These are phyloP conservation scores for Chiua virens DNA, from an alignment of 768 basidiomycete species.

Conservation along the genomic window DNA sequence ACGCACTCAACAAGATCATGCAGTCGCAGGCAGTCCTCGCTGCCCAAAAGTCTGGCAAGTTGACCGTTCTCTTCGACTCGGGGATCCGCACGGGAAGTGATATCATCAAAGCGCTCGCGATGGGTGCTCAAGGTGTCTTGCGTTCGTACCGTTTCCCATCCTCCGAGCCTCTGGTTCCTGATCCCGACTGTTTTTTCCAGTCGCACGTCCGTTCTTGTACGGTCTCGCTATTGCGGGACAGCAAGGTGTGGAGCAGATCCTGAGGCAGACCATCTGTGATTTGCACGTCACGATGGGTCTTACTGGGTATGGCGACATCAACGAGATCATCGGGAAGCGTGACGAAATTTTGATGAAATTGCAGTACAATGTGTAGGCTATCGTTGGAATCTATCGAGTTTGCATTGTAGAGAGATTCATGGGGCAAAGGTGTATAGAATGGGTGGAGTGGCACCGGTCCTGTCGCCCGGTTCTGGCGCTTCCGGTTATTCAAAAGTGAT, in stretches of 20 bases:
- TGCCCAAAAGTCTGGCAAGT: slow-evolving; percentile 59
- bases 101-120: slow-evolving; percentile 79
- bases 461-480: no score
- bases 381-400: no score
- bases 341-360: slow-evolving; percentile 26
- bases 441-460: no score
- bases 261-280: slow-evolving; percentile 67
- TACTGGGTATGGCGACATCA: slow-evolving; percentile 54
- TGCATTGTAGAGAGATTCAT: no score
- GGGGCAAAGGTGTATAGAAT: no score
- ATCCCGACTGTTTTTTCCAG: slow-evolving; percentile 31
- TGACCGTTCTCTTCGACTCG: slow-evolving; percentile 68
- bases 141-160: slow-evolving; percentile 43
- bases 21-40: slow-evolving; percentile 55
- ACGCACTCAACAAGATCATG: slow-evolving; percentile 70
- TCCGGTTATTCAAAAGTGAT: no score
- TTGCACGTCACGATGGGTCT: slow-evolving; percentile 64
- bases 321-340: slow-evolving; percentile 61
- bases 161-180: neutral
- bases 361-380: slow-evolving; percentile 18
- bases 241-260: slow-evolving; percentile 72
- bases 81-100: slow-evolving; percentile 85
- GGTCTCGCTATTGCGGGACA: slow-evolving; percentile 70
- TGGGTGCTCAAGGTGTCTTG: slow-evolving; percentile 82
- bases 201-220: slow-evolving; percentile 76